These are phyloP conservation scores for Pogostemon cablin DNA, from an alignment of 257 asterid species.

Conservation along the genomic window DNA sequence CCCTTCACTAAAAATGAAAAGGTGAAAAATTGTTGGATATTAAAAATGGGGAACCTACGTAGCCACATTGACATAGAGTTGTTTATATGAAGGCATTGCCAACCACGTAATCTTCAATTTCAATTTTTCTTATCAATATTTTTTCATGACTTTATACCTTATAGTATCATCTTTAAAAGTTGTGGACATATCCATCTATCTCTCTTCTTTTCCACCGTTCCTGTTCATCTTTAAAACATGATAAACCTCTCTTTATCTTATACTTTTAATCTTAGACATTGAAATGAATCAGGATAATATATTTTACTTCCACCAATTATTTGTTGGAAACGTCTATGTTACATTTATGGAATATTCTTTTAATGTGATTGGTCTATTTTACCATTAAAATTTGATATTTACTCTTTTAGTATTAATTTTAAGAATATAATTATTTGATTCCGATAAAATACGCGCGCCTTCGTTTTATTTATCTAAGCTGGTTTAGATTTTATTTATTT, in stretches of 20 bases:
- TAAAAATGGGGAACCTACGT: constrained; percentile 2
- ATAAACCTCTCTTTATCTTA: background rate
- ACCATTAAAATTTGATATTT: too few relatives aligned
- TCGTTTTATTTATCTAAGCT: too few relatives aligned
- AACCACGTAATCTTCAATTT: constrained; percentile 27
- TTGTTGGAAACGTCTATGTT: too few relatives aligned
- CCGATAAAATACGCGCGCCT: too few relatives aligned
- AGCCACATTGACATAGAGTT: background rate
- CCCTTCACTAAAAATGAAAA: background rate
- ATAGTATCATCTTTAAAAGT: constrained; percentile 29
- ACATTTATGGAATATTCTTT: too few relatives aligned
- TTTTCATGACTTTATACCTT: constrained; percentile 11
- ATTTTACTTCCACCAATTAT: background rate
- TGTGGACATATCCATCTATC: constrained; percentile 23
- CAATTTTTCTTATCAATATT: constrained; percentile 15
- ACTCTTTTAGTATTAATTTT: too few relatives aligned
- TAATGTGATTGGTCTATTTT: too few relatives aligned
- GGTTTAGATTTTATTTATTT: too few relatives aligned
- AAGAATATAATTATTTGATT: too few relatives aligned
- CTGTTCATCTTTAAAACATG: background rate
- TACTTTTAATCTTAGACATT: background rate
- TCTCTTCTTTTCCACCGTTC: background rate
- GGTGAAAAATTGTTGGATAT: constrained; percentile 21
- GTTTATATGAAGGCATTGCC: constrained; percentile 15
- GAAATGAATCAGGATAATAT: constrained; percentile 9